These are phyloP conservation scores for Extremus antarcticus DNA, from an alignment of 495 filamentous ascomycete species.

Conservation along the genomic window DNA sequence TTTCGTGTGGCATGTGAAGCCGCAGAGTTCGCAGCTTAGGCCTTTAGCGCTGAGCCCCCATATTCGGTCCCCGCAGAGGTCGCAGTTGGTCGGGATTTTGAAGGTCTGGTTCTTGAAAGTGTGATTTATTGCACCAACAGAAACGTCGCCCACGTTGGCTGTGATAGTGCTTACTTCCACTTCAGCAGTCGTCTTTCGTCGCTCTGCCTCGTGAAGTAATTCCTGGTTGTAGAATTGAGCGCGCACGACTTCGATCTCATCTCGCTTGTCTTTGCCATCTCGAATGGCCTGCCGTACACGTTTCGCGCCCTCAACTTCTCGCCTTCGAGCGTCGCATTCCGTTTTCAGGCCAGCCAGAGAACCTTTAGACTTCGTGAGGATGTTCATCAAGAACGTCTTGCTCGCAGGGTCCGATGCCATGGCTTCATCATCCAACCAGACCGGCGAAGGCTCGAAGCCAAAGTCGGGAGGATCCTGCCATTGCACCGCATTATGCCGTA, in stretches of 20 bases:
- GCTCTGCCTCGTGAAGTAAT: constrained; percentile 73
- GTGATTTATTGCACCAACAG: constrained; percentile 81
- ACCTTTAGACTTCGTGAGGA: constrained; percentile 78
- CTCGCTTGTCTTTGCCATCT: constrained; percentile 72
- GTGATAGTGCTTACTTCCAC: constrained; percentile 87
- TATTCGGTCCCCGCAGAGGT: constrained; percentile 88
- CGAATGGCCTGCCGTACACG: constrained; percentile 60
- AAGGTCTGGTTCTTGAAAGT: constrained; percentile 96
- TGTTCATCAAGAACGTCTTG: constrained; percentile 82
- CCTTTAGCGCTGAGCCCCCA: constrained; percentile 95
- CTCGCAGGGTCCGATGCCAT: constrained; percentile 76
- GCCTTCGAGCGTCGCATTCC: constrained; percentile 71
- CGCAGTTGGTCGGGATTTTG: constrained; percentile 97
- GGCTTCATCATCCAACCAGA: constrained; percentile 88
- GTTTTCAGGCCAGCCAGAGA: constrained; percentile 67
- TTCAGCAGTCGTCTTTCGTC: constrained; percentile 75
- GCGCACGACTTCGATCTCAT: constrained; percentile 67
- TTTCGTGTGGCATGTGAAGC: constrained; percentile 96
- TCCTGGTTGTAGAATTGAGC: constrained; percentile 72
- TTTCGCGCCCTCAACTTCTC: constrained; percentile 68
- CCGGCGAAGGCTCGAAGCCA: constrained; percentile 83
- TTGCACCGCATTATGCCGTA: constrained; percentile 71
- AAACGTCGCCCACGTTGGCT: constrained; percentile 75
- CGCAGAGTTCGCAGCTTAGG: constrained; percentile 88
- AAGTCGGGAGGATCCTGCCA: constrained; percentile 77